Evolutionary conservation across 768 basidiomycete species (phyloP), one percentile per base, ranked within the genome.

Genomic region (Neoboletus subvelutipes): DNA sequence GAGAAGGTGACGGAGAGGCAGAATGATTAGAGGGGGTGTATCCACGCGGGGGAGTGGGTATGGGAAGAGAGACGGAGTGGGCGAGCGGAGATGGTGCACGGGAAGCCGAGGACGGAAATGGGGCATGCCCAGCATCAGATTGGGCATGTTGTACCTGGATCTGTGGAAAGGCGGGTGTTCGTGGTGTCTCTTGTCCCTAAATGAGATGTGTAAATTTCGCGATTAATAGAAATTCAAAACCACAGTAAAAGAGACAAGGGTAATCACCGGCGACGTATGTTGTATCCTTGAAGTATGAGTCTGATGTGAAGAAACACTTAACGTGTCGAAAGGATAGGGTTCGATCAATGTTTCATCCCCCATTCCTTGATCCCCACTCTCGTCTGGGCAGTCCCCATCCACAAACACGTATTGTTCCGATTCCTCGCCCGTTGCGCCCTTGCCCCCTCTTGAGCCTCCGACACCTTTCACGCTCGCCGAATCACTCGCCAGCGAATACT

Each of bases 361-460:
- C 45, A 52, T 57, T 22, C 54, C 58, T 47, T 24, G 61, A 45
- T 58, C 54, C 8, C 6, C 31, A 31, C 9, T 20, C 24, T 52
- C 57, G 22, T 37, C 56, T 40, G 57, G 58, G 8, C 52, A 56
- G 24, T 63, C 39, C 0, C 59, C 71, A 15, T 66, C 49, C 22
- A 73, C 67, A 46, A 73, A 54, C 1, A 73, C 57, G 26, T 66
- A 73, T 37, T 58, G 70, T 4, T 66, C 69, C 2, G 60, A 57
- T 49, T 54, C 66, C 39, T 55, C 64, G 6, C 54, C 56, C 3
- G 47, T 40, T n/a, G 43, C 39, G 39, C 42, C 29, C 1, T 34
- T 42, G 17, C 11, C 29, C 42, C 34, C 40, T 26, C 53, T 47
- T 31, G 63, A 36, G 12, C 48, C 37, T 42, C 40, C 40, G 18